Evolutionary conservation across 2,329 filamentous ascomycete species (phyloP).

Genomic region (Grosmannia huntii): DNA sequence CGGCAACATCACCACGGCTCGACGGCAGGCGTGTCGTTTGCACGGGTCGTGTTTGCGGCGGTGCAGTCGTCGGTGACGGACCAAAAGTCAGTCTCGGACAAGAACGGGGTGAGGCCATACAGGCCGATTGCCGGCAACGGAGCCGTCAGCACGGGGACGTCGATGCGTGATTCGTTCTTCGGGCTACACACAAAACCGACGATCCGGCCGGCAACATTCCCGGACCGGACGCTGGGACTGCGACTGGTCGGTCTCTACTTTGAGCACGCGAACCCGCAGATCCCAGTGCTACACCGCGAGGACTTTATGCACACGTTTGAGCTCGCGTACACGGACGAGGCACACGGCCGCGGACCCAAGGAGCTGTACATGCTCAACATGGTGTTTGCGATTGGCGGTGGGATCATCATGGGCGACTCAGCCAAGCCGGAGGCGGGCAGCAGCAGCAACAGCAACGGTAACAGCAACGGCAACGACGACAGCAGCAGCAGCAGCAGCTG

Average conservation of each 20-base stretch:
- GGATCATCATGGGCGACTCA: conserved; percentile 68
- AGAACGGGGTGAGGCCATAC: conserved; percentile 45
- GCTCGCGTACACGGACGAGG: conserved; percentile 59
- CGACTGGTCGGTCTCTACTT: conserved; percentile 77
- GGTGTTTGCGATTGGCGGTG: conserved; percentile 89
- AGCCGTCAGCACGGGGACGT: conserved; percentile 45
- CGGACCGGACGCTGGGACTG: conserved; percentile 59
- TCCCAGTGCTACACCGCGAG: conserved; percentile 76
- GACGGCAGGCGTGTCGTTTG: conserved; percentile 85
- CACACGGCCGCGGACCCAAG: conserved; percentile 54
- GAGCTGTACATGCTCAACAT: conserved; percentile 95
- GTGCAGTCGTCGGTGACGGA: conserved; percentile 61
- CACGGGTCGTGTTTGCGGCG: conserved; percentile 83
- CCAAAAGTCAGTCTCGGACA: conserved; percentile 55
- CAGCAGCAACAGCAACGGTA: not conserved
- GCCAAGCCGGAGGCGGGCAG: conserved; percentile 23
- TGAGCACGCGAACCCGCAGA: conserved; percentile 91
- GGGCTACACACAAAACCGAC: conserved; percentile 85
- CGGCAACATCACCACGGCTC: conserved; percentile 65
- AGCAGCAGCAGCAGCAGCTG: conserved; percentile 13
- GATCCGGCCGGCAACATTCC: conserved; percentile 76
- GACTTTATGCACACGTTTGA: conserved; percentile 88
- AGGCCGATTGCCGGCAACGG: conserved; percentile 34
- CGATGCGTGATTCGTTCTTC: conserved; percentile 93
- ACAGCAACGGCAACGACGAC: not conserved